Evolutionary conservation across 1,284 basidiomycete species (phyloP), one percentile per base, ranked within the genome.

Genomic region (Termitomyces sp.): DNA sequence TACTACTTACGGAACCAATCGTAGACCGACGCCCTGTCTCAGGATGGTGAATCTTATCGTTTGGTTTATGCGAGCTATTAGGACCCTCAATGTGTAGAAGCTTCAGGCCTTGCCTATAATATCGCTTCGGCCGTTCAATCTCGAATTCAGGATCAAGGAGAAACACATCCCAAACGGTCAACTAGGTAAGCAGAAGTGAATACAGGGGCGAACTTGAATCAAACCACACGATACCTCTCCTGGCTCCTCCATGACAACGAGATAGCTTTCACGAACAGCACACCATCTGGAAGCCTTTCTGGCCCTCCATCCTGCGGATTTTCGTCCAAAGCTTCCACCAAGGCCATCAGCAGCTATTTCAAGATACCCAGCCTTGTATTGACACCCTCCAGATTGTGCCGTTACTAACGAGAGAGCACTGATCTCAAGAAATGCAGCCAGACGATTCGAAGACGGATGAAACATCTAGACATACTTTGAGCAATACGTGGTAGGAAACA

Each of bases 371-470:
- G 92, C 95, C 71, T 99, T 99, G 62, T 90, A 86, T 64, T 92
- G 90, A 7, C 77, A 68, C 2, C 95, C 94, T 6, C 93, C 92
- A 5, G 87, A 84, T 38, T 85, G 88, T 0, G 94, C 92, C 6
- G 96, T 80, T 5, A 84, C 73, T 52, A 98, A 84, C 2, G 90
- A 95, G 28, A 99, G 75, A 0, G 94, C 88, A 46, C 92, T 95
- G 46, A 99, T 81, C 70, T 99, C 97, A 53, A 99, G 82, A 72
- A 99, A 99, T n/a, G 87, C 87, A 57, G 91, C 89, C 0, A 99
- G 73, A 24, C 95, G 85, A 65, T 98, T 99, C 0, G 93, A 86
- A 43, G 94, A 87, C 1, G 96, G 92, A 63, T 94, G 91, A 73
- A 98, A 98, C 91, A 98, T 97, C 92, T 97, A 61, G n/a, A 36